Evolutionary conservation across 306 rosid species (phyloP), one percentile per base, ranked within the genome.

Genomic region (Prunus mongolica): DNA sequence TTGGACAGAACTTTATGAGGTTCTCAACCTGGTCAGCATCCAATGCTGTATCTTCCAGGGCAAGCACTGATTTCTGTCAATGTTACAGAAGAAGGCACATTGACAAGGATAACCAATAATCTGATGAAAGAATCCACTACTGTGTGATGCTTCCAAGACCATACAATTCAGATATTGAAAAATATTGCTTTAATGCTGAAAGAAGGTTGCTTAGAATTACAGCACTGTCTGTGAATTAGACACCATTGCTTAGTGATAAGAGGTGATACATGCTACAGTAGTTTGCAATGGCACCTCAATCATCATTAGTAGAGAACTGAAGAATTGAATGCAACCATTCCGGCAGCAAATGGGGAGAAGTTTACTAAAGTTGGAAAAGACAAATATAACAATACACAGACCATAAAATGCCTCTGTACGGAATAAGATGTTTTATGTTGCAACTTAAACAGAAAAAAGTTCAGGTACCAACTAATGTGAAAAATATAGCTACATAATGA

Each of bases 1-100:
- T 87, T 30, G 98, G 98, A 83, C 98, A 91, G 77, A 89, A 93
- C 86, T 93, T 93, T 76, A 93, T 82, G 68, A 93, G 91, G 82
- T 93, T 93, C 83, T 93, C 98, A 76, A 91, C 94, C 84, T 87
- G 97, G 84, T 88, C 97, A 54, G 55, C 80, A 83, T 91, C 98
- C 32, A 93, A 72, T 2, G 88, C 89, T 28, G 96, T 82, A 57
- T 93, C 96, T 72, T 93, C 96, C 69, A 93, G 84, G 76, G 83
- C 91, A 80, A 93, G 88, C 81, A 93, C 96, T 24, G 93, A 90
- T 83, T 78, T 80, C 97, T 93, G 64, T 32, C 16, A 49, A 81
- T 41, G 70, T 75, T 68, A 47, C 46, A 78, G 38, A 71, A 76
- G 30, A 76, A 27, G 11, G 69, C 64, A 66, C 68, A 69, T 34